Base-by-base conservation (phyloP, 2,329 filamentous ascomycete genomes). In the Fusarium sp. region DNA sequence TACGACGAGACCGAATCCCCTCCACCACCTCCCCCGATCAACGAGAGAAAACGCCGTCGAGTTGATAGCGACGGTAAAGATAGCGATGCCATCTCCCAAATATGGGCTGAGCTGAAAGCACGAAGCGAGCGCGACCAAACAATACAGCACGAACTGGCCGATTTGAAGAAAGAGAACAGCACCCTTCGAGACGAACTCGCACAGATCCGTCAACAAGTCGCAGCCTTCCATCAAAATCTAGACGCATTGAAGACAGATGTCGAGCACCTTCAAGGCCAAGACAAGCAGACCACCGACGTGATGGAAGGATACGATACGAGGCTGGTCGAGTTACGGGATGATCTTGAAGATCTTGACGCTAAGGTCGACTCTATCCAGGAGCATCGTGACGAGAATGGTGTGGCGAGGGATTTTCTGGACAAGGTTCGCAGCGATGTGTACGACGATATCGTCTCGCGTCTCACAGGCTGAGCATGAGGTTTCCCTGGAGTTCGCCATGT, bases 281-380 rank as follows among this genome's bases (percentile, higher is more conserved):
- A 65, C 1, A 65, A 51, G 12, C 46, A 65, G 6, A 59, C 22
- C 20, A 25, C 53, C 16, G 60, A 65, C 10, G 41, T 51, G 1
- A 8, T 65, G 24, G 62, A 65, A 22, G 61, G 62, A 24, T 65
- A 65, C 9, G 62, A 65, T 11, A 65, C 62, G 11, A 57, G 62
- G n/a, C 16, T 65, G 6, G 46, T 65, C 3, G 62, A 65, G 40
- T 24, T 65, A 6, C 40, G 52, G 3, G 62, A 65, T 5, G 62
- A 65, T 8, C 27, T 65, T 1, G 62, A 65, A n/a, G 62, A 65
- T 20, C 40, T 65, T n/a, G 62, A 65, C 24, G 61, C 62, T 8
- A 65, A 65, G 45, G 62, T 65, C 6, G 61, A 65, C n/a, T 65
- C 61, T 1, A 65, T 65, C 2, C 61, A 65, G 10, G 62, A 65